Base-by-base conservation (phyloP, 305 asterid species). In the Plantago lanceolata region DNA sequence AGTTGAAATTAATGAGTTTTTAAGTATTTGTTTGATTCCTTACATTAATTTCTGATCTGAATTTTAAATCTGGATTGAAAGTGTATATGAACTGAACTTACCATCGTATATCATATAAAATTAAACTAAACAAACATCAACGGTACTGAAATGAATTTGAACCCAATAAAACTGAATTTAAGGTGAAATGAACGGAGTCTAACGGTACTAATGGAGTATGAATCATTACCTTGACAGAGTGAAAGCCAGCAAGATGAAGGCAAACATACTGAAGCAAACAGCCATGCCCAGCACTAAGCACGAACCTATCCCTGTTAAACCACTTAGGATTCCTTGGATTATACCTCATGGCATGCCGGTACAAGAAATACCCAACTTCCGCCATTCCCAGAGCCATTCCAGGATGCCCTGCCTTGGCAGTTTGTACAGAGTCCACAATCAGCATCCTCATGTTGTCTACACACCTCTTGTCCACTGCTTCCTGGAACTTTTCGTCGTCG, bases 371-470 rank as follows among this genome's bases (percentile, higher is more conserved):
- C n/a, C 77, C 86, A 18, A 75, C 43, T 49, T 75, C 82, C 11
- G 84, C 75, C 82, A 82, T 75, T 45, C 85, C 88, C 67, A 79
- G 73, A 4, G 85, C 85, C 88, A 82, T 82, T 20, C 85, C 82
- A 4, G 80, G 82, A 66, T 82, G 88, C 24, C 88, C 85, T 1
- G 83, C 83, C 66, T 69, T 70, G 59, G 83, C 79, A 37, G 61
- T 60, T 45, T 82, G 79, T 43, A 79, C 83, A 0, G 83, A 66
- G 21, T 82, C 83, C 14, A 82, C 73, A 13, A 79, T 78, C 66
- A 82, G 71, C 88, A 82, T 82, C 66, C 83, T 79, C 29, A 77
- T 52, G 57, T 75, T 79, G 58, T 79, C 83, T 48, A 71, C 83
- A 48, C 79, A 55, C 40, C 85, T 71, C 62, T n/a, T 71, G 55